These are phyloP conservation scores for Candida stauntonica DNA, from an alignment of 805 yeast genomes.

Conservation along the genomic window DNA sequence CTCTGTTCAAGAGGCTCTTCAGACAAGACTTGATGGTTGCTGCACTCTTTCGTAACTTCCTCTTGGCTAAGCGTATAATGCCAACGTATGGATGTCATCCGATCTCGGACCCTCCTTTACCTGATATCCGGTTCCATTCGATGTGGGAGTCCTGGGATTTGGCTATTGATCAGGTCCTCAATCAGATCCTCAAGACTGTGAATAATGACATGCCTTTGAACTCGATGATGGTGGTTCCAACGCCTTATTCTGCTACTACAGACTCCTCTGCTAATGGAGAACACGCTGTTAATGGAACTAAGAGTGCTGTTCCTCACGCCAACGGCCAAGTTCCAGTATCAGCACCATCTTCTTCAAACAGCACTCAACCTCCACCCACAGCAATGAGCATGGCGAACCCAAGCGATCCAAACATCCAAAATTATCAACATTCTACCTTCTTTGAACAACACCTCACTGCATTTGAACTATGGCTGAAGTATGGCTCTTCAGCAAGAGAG, in stretches of 20 bases:
- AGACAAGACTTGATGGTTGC: slow-evolving; percentile 97
- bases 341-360: not conserved
- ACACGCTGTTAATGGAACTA: too few relatives aligned
- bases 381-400: slow-evolving; percentile 1
- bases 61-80: slow-evolving; percentile 91
- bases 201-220: slow-evolving; percentile 22
- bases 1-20: slow-evolving; percentile 82
- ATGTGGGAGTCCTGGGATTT: slow-evolving; percentile 99
- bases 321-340: too few relatives aligned
- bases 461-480: slow-evolving; percentile 92
- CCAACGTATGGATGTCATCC: slow-evolving; percentile 92
- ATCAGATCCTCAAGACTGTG: slow-evolving; percentile 52
- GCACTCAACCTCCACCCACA: not conserved
- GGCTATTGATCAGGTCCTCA: slow-evolving; percentile 89
- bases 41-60: slow-evolving; percentile 87
- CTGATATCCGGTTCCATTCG: slow-evolving; percentile 78
- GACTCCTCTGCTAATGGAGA: too few relatives aligned
- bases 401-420: slow-evolving; percentile 29
- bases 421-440: slow-evolving; percentile 86
- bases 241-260: not conserved
- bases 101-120: slow-evolving; percentile 87
- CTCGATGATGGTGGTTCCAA: not conserved
- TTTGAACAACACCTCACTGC: slow-evolving; percentile 96
- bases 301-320: too few relatives aligned
- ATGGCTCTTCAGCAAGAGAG: slow-evolving; percentile 74